Conservation (phyloP, 2,329 filamentous ascomycete species). For the Penicillium sp. region DNA sequence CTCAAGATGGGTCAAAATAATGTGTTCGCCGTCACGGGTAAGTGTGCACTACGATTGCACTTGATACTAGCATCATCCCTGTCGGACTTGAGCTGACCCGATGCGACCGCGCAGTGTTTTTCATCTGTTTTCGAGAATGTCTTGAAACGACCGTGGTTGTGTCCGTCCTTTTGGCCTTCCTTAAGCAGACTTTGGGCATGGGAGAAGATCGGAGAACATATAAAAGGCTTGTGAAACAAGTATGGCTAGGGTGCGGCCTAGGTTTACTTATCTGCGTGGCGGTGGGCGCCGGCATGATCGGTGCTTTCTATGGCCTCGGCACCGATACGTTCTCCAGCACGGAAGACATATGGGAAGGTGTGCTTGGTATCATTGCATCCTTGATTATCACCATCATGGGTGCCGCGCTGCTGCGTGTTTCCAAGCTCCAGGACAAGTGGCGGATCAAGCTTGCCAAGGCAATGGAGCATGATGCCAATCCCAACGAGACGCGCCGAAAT, state of each 20-base stretch:
- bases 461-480: constrained; percentile 47
- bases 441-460: constrained; percentile 72
- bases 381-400: constrained; percentile 82
- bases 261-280: constrained; percentile 65
- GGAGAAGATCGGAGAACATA: constrained; percentile 61
- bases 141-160: constrained; percentile 82
- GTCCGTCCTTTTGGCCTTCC: constrained; percentile 79
- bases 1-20: constrained; percentile 19
- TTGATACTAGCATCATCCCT: not conserved
- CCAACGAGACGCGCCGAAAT: constrained; percentile 38
- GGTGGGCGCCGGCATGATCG: constrained; percentile 67
- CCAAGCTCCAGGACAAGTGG: constrained; percentile 86
- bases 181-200: constrained; percentile 75
- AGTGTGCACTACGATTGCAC: not conserved
- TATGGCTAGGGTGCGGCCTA: constrained; percentile 52
- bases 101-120: constrained; percentile 21
- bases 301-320: constrained; percentile 69
- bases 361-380: constrained; percentile 71
- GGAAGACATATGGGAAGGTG: constrained; percentile 78
- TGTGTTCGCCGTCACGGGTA: constrained; percentile 24
- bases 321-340: constrained; percentile 64
- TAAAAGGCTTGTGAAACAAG: constrained; percentile 65
- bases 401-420: constrained; percentile 73
- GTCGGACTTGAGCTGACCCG: not conserved
- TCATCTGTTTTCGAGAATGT: constrained; percentile 67